Base-by-base conservation (phyloP, 345 rosid species). In the Eucalyptus cladocalyx region DNA sequence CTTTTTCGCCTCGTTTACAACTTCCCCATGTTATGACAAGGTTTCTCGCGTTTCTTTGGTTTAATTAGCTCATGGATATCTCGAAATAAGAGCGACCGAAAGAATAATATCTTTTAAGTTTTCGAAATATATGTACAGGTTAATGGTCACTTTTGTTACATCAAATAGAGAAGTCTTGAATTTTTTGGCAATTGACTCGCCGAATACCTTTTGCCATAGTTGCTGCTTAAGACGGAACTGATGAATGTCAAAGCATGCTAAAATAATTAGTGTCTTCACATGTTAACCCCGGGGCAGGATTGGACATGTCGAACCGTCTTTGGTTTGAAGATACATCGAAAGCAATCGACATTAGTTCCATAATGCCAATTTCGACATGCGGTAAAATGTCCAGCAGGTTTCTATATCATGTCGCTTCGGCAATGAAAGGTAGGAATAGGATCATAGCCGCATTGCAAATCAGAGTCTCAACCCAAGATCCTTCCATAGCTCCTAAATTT, bases 31-130 rank as follows among this genome's bases (percentile, higher is more conserved):
- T 67, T 8, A 18, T 67, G 37, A n/a, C 40, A 14, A 7, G 76
- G 76, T 65, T 65, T 65, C 10, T 65, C 42, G 3, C 80, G 3
- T 32, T 32, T 67, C 80, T 67, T 32, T 32, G 23, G 24, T 8
- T 67, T 6, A 16, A 65, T 3, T 30, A n/a, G 21, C 37, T 0
- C 72, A 15, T 6, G 17, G 42, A 67, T 17, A 67, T 67, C 80
- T 67, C 2, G 23, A 67, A 17, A 32, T 1, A 17, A 32, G 80
- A 54, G 23, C 2, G 0, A 18, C 0, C 56, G 0, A 51, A 51
- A 51, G 56, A 7, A 51, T 51, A 67, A 67, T 32, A 5, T 67
- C 40, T 0, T 37, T 16, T 67, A 37, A 4, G 12, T 16, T 16
- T 17, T 67, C 1, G 12, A 16, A 32, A 8, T 34, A 18, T 69